Percentiles rank a stretch among this genome's conserved stretches.
Evolutionary conservation across 441 rosid genomes (phyloP).

Genomic region (Gossypium trilobum): DNA sequence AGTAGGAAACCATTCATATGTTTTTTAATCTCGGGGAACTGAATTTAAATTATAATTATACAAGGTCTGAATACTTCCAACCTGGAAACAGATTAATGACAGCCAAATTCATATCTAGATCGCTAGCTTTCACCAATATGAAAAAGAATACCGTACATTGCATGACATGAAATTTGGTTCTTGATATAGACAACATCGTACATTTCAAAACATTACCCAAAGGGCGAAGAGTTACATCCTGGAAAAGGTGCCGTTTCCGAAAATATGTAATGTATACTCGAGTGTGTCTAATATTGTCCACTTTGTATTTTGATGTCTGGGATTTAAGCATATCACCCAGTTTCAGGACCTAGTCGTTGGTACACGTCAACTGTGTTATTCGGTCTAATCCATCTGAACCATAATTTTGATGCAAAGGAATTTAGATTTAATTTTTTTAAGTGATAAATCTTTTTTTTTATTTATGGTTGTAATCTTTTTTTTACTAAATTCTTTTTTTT

Average conservation of each 20-base stretch:
- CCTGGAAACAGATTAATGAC: neutral
- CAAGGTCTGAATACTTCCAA: neutral
- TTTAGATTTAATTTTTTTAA: too few species aligned
- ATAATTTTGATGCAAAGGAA: too few species aligned
- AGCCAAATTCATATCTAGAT: neutral
- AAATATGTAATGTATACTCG: neutral
- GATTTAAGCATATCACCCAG: too few species aligned
- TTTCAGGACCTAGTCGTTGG: too few species aligned
- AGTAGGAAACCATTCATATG: too few species aligned
- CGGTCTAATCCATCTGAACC: too few species aligned
- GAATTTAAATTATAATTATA: neutral
- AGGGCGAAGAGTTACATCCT: neutral
- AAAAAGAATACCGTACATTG: neutral
- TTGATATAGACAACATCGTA: neutral
- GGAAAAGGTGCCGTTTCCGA: neutral
- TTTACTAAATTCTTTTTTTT: too few species aligned
- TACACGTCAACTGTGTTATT: too few species aligned
- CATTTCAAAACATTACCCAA: neutral
- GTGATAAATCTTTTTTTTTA: too few species aligned
- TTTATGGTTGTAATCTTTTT: too few species aligned
- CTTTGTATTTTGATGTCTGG: too few species aligned
- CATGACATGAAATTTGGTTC: neutral
- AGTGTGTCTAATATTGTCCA: too few species aligned
- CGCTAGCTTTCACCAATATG: neutral
- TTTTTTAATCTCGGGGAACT: neutral